Evolutionary conservation across 306 rosid species (phyloP).

Genomic region (Rosa lucieae): DNA sequence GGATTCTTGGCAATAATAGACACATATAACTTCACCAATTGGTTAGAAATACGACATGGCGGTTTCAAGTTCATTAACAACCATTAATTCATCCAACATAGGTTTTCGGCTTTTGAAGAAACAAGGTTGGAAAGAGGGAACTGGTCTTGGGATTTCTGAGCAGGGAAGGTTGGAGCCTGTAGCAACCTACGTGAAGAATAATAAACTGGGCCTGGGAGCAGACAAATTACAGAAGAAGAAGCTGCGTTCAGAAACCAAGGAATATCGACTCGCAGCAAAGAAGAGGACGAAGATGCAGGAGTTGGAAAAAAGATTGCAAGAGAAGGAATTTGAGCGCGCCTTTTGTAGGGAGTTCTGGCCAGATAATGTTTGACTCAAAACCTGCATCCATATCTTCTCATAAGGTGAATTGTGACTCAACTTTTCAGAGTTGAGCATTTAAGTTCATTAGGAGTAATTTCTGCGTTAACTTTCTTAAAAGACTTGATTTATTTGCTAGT

Average conservation of each 20-base stretch:
- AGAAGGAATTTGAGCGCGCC: constrained; percentile 79
- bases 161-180: constrained; percentile 92
- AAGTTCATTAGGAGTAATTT: neutral
- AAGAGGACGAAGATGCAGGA: constrained; percentile 69
- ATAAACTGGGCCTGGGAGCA: constrained; percentile 88
- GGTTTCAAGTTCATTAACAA: constrained; percentile 22
- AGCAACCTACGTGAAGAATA: constrained; percentile 62
- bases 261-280: constrained; percentile 42
- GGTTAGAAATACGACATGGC: constrained; percentile 4
- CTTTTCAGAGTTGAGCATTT: neutral
- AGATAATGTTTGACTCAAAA: constrained; percentile 53
- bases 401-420: neutral
- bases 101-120: constrained; percentile 94
- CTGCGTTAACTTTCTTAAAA: neutral
- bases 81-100: constrained; percentile 64
- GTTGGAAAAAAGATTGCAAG: constrained; percentile 57
- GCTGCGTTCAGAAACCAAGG: constrained; percentile 45
- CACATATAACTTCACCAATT: neutral
- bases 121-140: constrained; percentile 96
- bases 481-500: neutral
- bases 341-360: constrained; percentile 91
- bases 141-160: constrained; percentile 84
- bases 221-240: constrained; percentile 68
- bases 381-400: neutral
- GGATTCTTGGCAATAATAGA: neutral